Conservation (phyloP, 306 rosid species). For the Cyamopsis tetragonoloba region DNA sequence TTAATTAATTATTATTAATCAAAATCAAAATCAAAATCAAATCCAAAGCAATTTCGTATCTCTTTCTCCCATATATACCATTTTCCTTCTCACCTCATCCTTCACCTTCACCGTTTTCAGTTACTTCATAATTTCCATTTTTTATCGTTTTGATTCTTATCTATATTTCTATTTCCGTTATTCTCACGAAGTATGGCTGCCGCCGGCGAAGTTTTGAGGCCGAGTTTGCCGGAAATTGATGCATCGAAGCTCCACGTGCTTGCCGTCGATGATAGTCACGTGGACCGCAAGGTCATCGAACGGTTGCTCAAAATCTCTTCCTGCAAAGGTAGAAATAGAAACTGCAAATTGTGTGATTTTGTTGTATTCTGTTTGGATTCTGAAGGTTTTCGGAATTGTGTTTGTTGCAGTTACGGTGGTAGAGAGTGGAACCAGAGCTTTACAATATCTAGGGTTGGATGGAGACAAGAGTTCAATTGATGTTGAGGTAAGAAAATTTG, state of each 20-base stretch:
- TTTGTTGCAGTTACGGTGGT: slow-evolving; percentile 76
- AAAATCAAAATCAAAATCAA: too few relatives aligned
- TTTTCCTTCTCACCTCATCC: not conserved
- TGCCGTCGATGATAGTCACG: slow-evolving; percentile 87
- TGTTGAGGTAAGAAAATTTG: slow-evolving; percentile 53
- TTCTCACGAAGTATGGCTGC: slow-evolving; percentile 36
- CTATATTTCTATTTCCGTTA: not conserved
- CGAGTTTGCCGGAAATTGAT: slow-evolving; percentile 34
- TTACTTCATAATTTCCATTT: too few relatives aligned
- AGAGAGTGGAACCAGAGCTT: slow-evolving; percentile 90
- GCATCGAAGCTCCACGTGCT: slow-evolving; percentile 69
- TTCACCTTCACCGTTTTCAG: not conserved
- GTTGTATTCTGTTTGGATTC: slow-evolving; percentile 12
- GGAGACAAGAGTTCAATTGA: slow-evolving; percentile 63
- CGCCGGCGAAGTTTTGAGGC: slow-evolving; percentile 42
- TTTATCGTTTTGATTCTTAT: not conserved
- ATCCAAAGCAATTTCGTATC: slow-evolving; percentile 22
- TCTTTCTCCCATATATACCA: not conserved
- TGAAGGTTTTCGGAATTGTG: slow-evolving; percentile 26
- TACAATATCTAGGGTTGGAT: slow-evolving; percentile 87
- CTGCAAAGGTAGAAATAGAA: slow-evolving; percentile 59
- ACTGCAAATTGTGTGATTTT: not conserved
- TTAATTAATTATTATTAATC: slow-evolving; percentile 7
- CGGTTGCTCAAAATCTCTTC: slow-evolving; percentile 72
- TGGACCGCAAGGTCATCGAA: slow-evolving; percentile 88